Evolutionary conservation across 495 filamentous ascomycete species (phyloP).

Genomic region (Penicillium turbatum): DNA sequence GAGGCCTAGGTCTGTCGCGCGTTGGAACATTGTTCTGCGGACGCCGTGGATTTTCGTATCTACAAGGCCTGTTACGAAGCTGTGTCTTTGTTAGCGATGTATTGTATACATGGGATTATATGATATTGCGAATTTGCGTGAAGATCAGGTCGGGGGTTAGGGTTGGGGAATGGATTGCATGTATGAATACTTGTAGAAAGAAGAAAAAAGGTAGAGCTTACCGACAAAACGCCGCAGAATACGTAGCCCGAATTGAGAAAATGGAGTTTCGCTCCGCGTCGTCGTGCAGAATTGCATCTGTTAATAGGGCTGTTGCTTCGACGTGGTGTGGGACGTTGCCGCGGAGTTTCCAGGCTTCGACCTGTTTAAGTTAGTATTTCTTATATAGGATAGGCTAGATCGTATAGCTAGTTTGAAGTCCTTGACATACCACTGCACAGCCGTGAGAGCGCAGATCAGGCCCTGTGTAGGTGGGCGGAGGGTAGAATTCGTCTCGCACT

Average conservation of each 20-base stretch:
- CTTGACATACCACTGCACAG: constrained; percentile 42
- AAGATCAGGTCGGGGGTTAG: too few relatives aligned
- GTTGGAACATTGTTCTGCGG: constrained; percentile 74
- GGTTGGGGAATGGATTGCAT: too few relatives aligned
- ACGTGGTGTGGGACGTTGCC: constrained; percentile 77
- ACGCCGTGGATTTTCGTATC: constrained; percentile 67
- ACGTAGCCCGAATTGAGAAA: constrained; percentile 53
- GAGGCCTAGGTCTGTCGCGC: constrained; percentile 70
- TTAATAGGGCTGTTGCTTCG: constrained; percentile 74
- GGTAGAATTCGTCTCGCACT: constrained; percentile 66
- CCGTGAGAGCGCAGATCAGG: constrained; percentile 41
- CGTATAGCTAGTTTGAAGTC: not conserved
- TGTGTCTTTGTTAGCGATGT: constrained; percentile 31
- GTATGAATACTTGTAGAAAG: not conserved
- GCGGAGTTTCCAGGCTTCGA: constrained; percentile 56
- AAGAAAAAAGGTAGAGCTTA: constrained; percentile 23
- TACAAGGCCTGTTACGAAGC: constrained; percentile 87
- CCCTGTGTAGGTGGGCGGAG: constrained; percentile 33
- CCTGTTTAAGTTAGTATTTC: constrained; percentile 33
- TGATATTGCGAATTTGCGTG: too few relatives aligned
- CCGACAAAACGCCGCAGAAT: constrained; percentile 59
- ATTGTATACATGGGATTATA: too few relatives aligned
- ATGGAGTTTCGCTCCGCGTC: constrained; percentile 47
- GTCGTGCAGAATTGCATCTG: constrained; percentile 68
- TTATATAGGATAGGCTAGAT: too few relatives aligned